A percentile compares a stretch with the other conserved stretches of the same genome.
Evolutionary conservation across 805 yeast genomes (phyloP).

Genomic region (Candida silvatica): DNA sequence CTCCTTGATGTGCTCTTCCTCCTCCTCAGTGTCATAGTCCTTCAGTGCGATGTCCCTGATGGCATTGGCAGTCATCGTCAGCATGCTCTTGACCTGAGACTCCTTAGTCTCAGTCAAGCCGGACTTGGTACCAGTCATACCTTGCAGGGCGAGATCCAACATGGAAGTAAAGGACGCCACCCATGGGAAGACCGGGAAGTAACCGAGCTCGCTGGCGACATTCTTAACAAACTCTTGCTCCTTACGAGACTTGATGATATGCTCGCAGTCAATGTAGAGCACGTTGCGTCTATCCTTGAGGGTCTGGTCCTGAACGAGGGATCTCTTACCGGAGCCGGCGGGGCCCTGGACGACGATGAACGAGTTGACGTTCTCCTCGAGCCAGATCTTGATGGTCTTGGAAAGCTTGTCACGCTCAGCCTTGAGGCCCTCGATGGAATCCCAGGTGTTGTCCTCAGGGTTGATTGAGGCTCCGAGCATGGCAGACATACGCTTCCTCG

Average conservation of each 20-base stretch:
- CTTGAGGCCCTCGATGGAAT: conserved; percentile 36
- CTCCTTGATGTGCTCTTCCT: conserved; percentile 37
- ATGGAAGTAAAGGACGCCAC: conserved; percentile 69
- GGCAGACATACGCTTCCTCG: conserved; percentile 19
- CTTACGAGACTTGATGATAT: conserved; percentile 60
- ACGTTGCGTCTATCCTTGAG: conserved; percentile 52
- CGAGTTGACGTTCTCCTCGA: conserved; percentile 83
- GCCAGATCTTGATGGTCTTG: conserved; percentile 65
- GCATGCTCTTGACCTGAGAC: conserved; percentile 71
- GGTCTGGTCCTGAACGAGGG: conserved; percentile 61
- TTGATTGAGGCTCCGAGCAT: conserved; percentile 6
- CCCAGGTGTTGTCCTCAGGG: conserved; percentile 8
- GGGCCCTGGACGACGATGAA: conserved; percentile 91
- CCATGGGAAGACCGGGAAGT: conserved; percentile 94
- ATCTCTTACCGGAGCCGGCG: conserved; percentile 89
- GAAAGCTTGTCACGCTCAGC: conserved; percentile 61
- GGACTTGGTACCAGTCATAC: conserved; percentile 89
- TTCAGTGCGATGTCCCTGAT: conserved; percentile 55
- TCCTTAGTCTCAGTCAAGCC: conserved; percentile 82
- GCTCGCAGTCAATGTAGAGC: conserved; percentile 72
- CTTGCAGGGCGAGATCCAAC: conserved; percentile 79
- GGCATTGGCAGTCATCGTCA: conserved; percentile 63
- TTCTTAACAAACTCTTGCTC: conserved; percentile 61
- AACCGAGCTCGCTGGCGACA: conserved; percentile 75
- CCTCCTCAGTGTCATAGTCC: conserved; percentile 27